Base-by-base conservation (phyloP, 306 rosid genomes). In the Mimosa pudica region DNA sequence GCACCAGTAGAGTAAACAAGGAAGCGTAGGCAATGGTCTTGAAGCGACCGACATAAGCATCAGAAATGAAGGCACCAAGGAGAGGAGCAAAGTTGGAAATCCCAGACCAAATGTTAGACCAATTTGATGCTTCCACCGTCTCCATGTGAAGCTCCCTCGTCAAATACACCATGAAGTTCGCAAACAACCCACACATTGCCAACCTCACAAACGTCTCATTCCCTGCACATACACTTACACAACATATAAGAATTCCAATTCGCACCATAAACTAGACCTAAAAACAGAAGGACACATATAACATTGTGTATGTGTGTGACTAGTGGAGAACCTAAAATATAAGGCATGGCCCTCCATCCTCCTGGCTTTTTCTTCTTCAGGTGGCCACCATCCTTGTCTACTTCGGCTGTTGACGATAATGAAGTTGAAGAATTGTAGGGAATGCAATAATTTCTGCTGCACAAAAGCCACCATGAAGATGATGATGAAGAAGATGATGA, bases 281-380 rank as follows among this genome's bases (percentile, higher is more conserved):
- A 24, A 24, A 24, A 24, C 30, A 24, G 30, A 24, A 24, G 30
- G 30, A 24, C 30, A 24, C 30, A n/a, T n/a, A 10, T 2, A 2
- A 47, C 52, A 11, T 12, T 9, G 10, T 5, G 5, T 38, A 48
- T 48, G 11, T 48, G 30, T 24, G 30, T 24, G 30, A 24, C 30
- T 24, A 51, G 0, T 12, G 16, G 16, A 13, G n/a, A 38, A 91
- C 98, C 98, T 86, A 94, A 83, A 77, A 94, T 90, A 71, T 69
- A 90, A 49, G 92, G 83, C 85, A 92, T 82, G 84, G 91, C 88
- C 84, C 52, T 94, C 97, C 95, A 92, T 49, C 97, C 97, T 67
- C 92, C 92, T 11, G 87, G 89, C 42, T 82, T 81, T 30, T 74
- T 16, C 61, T 54, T 55, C 61, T n/a, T n/a, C 30, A 16, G 24